Base-by-base conservation (phyloP, 305 asterid genomes). In the Rubia peregrina region DNA sequence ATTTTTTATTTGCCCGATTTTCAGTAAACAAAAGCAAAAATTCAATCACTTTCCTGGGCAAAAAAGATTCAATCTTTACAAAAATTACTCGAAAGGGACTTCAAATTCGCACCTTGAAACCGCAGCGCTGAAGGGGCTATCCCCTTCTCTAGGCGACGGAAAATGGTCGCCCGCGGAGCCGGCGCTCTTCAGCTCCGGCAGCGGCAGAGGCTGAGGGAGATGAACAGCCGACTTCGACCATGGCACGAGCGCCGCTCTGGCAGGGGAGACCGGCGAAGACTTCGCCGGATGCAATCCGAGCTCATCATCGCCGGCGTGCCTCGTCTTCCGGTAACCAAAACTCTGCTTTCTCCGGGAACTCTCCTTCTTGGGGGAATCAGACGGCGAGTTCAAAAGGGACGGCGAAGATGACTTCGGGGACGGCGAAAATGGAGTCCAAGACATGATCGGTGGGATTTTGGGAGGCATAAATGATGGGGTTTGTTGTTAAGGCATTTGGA, bases 201-300 rank as follows among this genome's bases (percentile, higher is more conserved):
- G 90, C 44, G 97, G 97, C 71, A 91, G 85, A 40, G 96, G 97
- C 73, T 75, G 91, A 12, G 63, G 63, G 16, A 57, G 63, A 9
- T 96, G 96, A 77, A 85, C 87, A 56, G 89, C 91, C 14, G 88
- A 83, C 73, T 78, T 83, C 46, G 90, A 85, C 89, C 92, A 87
- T 76, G 81, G 96, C 41, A 24, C 74, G 8, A 75, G 82, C 17
- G 81, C 76, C 75, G 59, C 59, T 17, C 59, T 53, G 59, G 59
- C 80, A 38, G 95, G 92, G 24, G 95, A 86, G 62, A 77, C 89
- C 17, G 94, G 94, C 73, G 41, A 61, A 26, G 96, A 87, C 83
- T 77, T 70, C 17, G 61, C 83, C 1, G 86, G 74, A 26, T 70
- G 36, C 26, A 83, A 72, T 30, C 91, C 88, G 17, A 86, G 24